These are phyloP conservation scores for Coniochaeta prunicola DNA, from an alignment of 2,329 filamentous ascomycete genomes.

Conservation along the genomic window DNA sequence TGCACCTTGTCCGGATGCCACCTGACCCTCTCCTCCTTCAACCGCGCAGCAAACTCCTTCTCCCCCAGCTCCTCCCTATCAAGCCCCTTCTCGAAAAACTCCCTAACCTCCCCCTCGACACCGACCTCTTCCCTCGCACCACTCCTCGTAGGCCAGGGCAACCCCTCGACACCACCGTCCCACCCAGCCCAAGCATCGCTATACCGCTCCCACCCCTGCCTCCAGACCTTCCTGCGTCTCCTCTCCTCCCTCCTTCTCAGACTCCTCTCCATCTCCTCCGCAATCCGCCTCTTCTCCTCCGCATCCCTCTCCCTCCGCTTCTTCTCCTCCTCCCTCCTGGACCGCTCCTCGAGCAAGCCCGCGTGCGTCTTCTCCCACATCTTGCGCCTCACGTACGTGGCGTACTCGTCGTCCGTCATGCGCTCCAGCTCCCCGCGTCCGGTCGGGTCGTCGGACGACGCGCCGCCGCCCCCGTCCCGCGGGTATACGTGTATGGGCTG, in stretches of 20 bases:
- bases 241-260: conserved; percentile 61
- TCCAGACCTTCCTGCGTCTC: conserved; percentile 45
- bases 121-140: conserved; percentile 49
- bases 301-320: conserved; percentile 26
- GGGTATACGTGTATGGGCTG: conserved; percentile 82
- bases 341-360: conserved; percentile 71
- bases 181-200: conserved; percentile 51
- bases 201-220: conserved; percentile 60
- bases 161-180: conserved; percentile 31
- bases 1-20: conserved; percentile 99
- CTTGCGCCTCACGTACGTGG: conserved; percentile 70
- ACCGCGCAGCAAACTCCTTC: conserved; percentile 35
- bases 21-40: conserved; percentile 80
- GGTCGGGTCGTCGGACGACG: conserved; percentile 28
- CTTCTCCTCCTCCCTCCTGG: conserved; percentile 47
- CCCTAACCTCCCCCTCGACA: conserved; percentile 49
- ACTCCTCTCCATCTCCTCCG: conserved; percentile 61
- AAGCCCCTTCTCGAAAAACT: conserved; percentile 56
- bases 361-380: conserved; percentile 97
- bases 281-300: conserved; percentile 37
- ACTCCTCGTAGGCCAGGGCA: conserved; percentile 68
- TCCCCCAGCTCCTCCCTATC: conserved; percentile 35
- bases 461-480: conserved; percentile 29
- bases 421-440: conserved; percentile 56
- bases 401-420: conserved; percentile 93